Evolutionary conservation across 202 grass and related monocot genomes (phyloP), one percentile per base, ranked within the genome.

Genomic region (Carex sylvatica): DNA sequence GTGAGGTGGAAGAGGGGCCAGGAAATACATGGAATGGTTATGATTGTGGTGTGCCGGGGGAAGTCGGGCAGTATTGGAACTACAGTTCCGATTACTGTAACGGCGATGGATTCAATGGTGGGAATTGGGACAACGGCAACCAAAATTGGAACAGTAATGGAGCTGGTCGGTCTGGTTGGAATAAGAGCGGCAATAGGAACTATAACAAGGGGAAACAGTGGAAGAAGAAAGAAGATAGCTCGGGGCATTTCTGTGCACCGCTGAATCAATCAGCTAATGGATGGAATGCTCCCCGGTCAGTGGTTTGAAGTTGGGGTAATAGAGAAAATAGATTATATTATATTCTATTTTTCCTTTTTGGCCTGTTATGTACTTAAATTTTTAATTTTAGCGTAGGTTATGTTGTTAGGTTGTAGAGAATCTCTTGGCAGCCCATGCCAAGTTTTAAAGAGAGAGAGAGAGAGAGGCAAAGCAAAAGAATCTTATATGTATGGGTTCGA

Each of bases 271-370:
- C 60, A 19, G 28, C 60, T 30, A 61, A 81, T 22, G n/a, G 38
- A 23, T 81, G 78, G 78, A 81, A 81, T 52, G 61, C 65, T 62
- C 78, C 36, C 13, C 49, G 78, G 78, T 61, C 78, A 1, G 78
- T 81, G 19, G 9, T 40, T 10, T 81, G 42, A 81, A 46, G 36
- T 63, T 46, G 36, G 14, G 51, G 16, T 3, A 20, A 49, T 46
- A 40, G 8, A 7, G 5, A 0, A 9, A 54, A 30, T 54, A 54
- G 47, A 47, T 4, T 19, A 38, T 68, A 30, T 74, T 12, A 18
- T 38, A 77, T 11, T 59, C 33, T 77, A 74, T 74, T 12, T 33
- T 56, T n/a, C 6, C 0, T 77, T 19, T 77, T 59, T 19, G 15
- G 24, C 58, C 15, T 59, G 9, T 35, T 54, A 77, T 77, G 26